Evolutionary conservation across 768 basidiomycete genomes (phyloP), one percentile per base, ranked within the genome.

Genomic region (Kwoniella shandongensis): DNA sequence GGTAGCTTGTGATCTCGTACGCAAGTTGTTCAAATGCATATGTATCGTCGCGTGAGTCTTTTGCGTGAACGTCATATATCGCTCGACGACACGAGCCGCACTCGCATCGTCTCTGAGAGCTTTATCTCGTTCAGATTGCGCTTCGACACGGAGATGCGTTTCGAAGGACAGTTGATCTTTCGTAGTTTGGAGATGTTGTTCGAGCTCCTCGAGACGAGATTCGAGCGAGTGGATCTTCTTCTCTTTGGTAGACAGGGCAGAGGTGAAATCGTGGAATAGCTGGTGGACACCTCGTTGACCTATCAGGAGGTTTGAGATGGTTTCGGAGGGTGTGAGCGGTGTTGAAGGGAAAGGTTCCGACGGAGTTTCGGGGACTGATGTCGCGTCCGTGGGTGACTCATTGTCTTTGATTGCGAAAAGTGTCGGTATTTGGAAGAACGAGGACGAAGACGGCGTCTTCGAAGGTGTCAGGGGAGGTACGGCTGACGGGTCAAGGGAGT

Each of bases 11-110:
- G 70, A 65, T n/a, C 77, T 56, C 0, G 46, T 54, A 3, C 72
- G 69, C 4, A 76, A 69, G 22, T 71, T 66, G 20, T 73, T 64
- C 25, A 78, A 64, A 30, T 72, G 71, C 17, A 63, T 39, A 50
- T 78, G 75, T 2, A 76, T 55, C 4, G 70, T 69, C 15, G 68
- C 64, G 27, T 75, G 72, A 8, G 75, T 74, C 54, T 76, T 75
- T 57, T 78, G 77, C 11, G 77, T 73, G 54, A 77, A 78, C 0
- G 71, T 70, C 77, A 78, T 78, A 54, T 78, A 78, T 26, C 77
- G 32, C 65, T 77, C 77, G n/a, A 78, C 75, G 20, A 78, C 76
- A 13, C 60, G 69, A 7, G 70, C 67, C 1, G 77, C 77, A 25
- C 67, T 62, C 1, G 55, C 59, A 49, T 78, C 76, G 32, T 77